phyloP scores from a whole-genome alignment of 73 alveolate genomes.

The Tetrahymena elliotti region DNA sequence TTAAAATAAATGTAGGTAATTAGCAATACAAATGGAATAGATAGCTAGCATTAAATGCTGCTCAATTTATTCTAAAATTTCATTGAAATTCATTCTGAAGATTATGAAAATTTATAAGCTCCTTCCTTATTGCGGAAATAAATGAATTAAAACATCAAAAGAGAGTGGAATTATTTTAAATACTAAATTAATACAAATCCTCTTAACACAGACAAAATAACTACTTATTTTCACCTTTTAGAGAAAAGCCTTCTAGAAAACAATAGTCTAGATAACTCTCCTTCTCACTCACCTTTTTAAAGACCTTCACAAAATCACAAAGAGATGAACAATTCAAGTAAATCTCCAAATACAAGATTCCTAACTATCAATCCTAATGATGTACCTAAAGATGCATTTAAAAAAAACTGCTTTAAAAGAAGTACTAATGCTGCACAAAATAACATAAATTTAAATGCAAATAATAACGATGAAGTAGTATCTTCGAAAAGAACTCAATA shows the following conservation, averaged over 20 bases:
- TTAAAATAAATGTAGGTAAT: background rate
- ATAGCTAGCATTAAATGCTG: background rate
- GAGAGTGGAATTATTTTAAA: background rate
- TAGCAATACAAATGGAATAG: background rate
- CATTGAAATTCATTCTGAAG: background rate
- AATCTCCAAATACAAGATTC: background rate
- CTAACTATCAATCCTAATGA: background rate
- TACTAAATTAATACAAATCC: background rate
- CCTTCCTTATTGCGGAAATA: background rate
- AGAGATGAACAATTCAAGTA: background rate
- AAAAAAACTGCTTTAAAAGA: background rate
- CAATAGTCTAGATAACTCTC: background rate
- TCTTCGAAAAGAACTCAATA: background rate
- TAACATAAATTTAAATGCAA: background rate
- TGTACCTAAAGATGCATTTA: background rate
- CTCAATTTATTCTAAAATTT: background rate
- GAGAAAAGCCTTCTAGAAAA: background rate
- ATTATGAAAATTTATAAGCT: background rate
- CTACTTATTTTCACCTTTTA: background rate
- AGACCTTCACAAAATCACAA: background rate
- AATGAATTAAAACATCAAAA: background rate
- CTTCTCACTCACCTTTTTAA: background rate
- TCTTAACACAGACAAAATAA: background rate
- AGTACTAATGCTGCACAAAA: background rate
- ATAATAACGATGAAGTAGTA: background rate